phyloP scores from a whole-genome alignment of 176 grass and related monocot genomes.

The Ananas comosus region DNA sequence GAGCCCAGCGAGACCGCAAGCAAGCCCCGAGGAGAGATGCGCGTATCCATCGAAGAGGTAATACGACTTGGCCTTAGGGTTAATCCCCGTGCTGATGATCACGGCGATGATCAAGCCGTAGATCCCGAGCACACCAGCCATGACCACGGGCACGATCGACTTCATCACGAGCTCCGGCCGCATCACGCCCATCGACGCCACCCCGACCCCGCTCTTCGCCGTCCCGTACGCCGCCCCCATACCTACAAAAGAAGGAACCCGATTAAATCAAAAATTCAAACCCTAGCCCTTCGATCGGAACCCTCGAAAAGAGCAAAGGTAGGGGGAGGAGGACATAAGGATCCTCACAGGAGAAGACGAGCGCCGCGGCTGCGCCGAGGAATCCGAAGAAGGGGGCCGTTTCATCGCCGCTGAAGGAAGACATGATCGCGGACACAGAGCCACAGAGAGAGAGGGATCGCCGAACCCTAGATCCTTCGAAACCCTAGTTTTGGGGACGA shows the following conservation, averaged over 20 bases:
- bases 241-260: constrained; percentile 31
- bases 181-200: constrained; percentile 99
- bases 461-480: neutral
- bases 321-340: neutral
- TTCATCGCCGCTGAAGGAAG: constrained; percentile 92
- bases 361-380: constrained; percentile 89
- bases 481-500: neutral
- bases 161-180: constrained; percentile 99
- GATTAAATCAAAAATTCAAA: neutral
- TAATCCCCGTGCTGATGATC: constrained; percentile 94
- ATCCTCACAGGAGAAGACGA: constrained; percentile 81
- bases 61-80: constrained; percentile 95
- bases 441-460: neutral
- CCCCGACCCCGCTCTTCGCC: constrained; percentile 96
- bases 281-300: constrained; percentile 17
- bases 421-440: constrained; percentile 15
- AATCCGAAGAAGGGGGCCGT: constrained; percentile 99
- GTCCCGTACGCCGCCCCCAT: constrained; percentile 98
- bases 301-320: neutral
- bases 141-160: constrained; percentile 98
- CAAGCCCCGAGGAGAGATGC: constrained; percentile 74
- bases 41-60: constrained; percentile 95
- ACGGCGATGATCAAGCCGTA: constrained; percentile 95
- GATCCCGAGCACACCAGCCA: constrained; percentile 98
- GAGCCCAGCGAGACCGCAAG: constrained; percentile 85